phyloP scores from a whole-genome alignment of 352 stramenopile species.

The Globisporangium irregulare region DNA sequence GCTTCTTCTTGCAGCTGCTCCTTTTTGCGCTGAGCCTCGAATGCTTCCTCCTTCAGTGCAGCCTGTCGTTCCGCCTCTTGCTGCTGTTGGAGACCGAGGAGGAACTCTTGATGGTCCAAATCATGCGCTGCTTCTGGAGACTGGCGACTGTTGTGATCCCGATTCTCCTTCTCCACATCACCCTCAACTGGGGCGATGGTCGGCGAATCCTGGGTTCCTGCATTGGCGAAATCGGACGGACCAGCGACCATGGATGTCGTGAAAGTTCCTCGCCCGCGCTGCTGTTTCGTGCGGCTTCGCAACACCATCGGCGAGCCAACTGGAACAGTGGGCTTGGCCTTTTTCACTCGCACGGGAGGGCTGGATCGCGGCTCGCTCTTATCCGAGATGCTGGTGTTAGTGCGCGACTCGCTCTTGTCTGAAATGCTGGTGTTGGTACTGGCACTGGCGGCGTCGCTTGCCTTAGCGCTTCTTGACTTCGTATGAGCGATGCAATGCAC shows the following conservation, averaged over 20 bases:
- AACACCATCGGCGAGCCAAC: neutral
- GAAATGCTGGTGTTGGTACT: no score
- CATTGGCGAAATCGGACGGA: neutral
- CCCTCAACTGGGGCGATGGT: neutral
- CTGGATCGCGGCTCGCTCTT: neutral
- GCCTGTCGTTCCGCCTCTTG: neutral
- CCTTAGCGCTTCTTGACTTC: neutral
- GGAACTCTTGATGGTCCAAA: neutral
- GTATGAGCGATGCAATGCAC: slow-evolving; percentile 12
- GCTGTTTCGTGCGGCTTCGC: neutral
- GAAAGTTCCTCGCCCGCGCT: slow-evolving; percentile 6
- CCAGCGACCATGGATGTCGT: slow-evolving; percentile 8
- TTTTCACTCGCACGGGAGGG: neutral
- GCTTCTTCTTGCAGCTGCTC: neutral
- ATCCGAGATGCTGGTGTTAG: neutral
- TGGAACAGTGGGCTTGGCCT: neutral
- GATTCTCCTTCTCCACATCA: slow-evolving; percentile 10
- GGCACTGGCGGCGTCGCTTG: neutral
- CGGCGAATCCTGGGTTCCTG: neutral
- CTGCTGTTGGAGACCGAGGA: neutral
- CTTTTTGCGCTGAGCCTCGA: neutral
- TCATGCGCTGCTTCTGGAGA: neutral
- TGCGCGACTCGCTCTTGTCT: no score
- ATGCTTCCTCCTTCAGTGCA: neutral
- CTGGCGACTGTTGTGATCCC: neutral